phyloP scores from a whole-genome alignment of 305 asterid species.

The Andrographis paniculata region DNA sequence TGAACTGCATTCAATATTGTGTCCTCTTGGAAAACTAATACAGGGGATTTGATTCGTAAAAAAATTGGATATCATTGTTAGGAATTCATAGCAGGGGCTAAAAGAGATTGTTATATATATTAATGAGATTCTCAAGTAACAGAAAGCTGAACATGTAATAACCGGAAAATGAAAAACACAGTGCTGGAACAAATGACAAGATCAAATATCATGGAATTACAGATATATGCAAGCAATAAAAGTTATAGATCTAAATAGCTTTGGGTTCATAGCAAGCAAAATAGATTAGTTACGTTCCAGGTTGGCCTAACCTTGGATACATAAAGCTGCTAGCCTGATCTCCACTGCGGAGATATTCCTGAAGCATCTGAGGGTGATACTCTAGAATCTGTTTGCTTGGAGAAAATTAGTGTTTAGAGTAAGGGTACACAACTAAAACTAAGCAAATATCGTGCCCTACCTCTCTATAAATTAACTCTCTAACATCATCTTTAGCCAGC shows the following conservation, averaged over 20 bases:
- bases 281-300: constrained; percentile 1
- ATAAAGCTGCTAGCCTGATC: constrained; percentile 85
- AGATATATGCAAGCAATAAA: background rate
- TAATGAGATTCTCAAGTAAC: background rate
- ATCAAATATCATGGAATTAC: too few relatives aligned
- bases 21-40: background rate
- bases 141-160: background rate
- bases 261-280: background rate
- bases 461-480: constrained; percentile 91
- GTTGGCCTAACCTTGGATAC: constrained; percentile 81
- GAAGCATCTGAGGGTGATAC: constrained; percentile 92
- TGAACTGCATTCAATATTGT: background rate
- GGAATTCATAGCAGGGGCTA: too few relatives aligned
- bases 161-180: background rate
- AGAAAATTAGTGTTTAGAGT: constrained; percentile 6
- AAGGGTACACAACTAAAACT: constrained; percentile 11
- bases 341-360: constrained; percentile 78
- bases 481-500: constrained; percentile 81
- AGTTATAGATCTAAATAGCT: background rate
- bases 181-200: too few relatives aligned
- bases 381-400: constrained; percentile 62
- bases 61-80: too few relatives aligned
- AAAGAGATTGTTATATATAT: too few relatives aligned
- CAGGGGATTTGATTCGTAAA: background rate
- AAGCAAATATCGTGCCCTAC: constrained; percentile 26